These are phyloP conservation scores for Dentipellis fragilis DNA, from an alignment of 768 basidiomycete species.

Conservation along the genomic window DNA sequence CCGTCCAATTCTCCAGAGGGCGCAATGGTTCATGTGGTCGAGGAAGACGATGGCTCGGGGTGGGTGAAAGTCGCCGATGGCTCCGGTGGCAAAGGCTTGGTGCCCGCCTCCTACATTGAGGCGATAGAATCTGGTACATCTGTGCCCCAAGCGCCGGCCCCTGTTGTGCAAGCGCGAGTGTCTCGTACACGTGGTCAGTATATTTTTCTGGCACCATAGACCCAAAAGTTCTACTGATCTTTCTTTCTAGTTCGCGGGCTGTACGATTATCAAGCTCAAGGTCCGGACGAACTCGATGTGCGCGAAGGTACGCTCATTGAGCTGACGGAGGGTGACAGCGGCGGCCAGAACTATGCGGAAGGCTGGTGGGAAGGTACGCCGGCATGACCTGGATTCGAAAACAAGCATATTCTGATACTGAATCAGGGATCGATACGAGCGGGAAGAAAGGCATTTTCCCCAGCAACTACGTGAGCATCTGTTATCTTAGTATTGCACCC, in stretches of 20 bases:
- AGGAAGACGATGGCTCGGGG: constrained; percentile 78
- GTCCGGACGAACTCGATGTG: constrained; percentile 58
- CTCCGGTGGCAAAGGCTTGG: constrained; percentile 55
- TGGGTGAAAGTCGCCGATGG: constrained; percentile 70
- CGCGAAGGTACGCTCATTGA: constrained; percentile 52
- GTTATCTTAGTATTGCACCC: neutral
- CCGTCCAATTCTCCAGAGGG: constrained; percentile 37
- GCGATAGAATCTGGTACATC: constrained; percentile 21
- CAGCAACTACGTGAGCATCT: constrained; percentile 69
- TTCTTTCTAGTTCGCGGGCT: constrained; percentile 58
- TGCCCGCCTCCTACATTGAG: constrained; percentile 77
- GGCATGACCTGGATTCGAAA: neutral
- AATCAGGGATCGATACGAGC: constrained; percentile 43
- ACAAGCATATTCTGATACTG: too few species aligned
- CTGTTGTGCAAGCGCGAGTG: constrained; percentile 19
- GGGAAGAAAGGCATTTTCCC: constrained; percentile 78
- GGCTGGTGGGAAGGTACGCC: constrained; percentile 82
- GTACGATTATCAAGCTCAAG: constrained; percentile 69
- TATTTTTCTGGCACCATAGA: neutral
- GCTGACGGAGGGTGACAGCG: constrained; percentile 49
- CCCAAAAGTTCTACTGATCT: constrained; percentile 3
- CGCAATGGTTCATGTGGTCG: constrained; percentile 49
- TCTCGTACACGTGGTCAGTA: constrained; percentile 43
- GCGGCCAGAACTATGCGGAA: constrained; percentile 59
- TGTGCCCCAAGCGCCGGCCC: constrained; percentile 9